Conservation (phyloP, 1,139 yeast genomes). For the Wickerhamomyces sp. region DNA sequence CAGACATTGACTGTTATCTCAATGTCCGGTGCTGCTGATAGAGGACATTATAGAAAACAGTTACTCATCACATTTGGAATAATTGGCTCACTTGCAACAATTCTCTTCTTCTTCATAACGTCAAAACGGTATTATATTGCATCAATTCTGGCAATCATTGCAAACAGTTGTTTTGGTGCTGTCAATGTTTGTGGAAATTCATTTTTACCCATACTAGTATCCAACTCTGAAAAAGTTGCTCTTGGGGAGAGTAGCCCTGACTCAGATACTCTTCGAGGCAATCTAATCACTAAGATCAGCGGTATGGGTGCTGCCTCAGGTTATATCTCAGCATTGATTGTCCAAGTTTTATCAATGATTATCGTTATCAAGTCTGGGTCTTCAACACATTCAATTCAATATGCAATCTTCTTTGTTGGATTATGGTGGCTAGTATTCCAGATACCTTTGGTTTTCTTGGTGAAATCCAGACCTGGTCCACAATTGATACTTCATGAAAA, state of each 20-base stretch:
- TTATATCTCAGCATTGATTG: conserved; percentile 56
- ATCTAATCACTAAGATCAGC: conserved; percentile 42
- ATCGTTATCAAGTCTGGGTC: conserved; percentile 42
- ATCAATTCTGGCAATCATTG: conserved; percentile 49
- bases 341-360: conserved; percentile 51
- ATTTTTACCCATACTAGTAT: conserved; percentile 51
- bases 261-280: conserved; percentile 20
- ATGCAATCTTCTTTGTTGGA: conserved; percentile 57
- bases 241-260: not conserved
- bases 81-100: conserved; percentile 49
- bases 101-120: conserved; percentile 37
- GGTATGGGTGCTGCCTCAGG: conserved; percentile 68
- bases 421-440: conserved; percentile 70
- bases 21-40: conserved; percentile 61
- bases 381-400: conserved; percentile 40
- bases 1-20: conserved; percentile 64
- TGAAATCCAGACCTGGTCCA: conserved; percentile 40
- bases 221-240: conserved; percentile 15
- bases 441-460: conserved; percentile 43
- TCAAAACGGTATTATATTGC: conserved; percentile 48
- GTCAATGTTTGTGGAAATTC: conserved; percentile 76
- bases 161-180: conserved; percentile 67
- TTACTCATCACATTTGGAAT: conserved; percentile 50
- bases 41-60: conserved; percentile 48
- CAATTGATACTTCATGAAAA: conserved; percentile 19